Evolutionary conservation across 106 monocot genomes (phyloP).

Genomic region (Allium fistulosum): DNA sequence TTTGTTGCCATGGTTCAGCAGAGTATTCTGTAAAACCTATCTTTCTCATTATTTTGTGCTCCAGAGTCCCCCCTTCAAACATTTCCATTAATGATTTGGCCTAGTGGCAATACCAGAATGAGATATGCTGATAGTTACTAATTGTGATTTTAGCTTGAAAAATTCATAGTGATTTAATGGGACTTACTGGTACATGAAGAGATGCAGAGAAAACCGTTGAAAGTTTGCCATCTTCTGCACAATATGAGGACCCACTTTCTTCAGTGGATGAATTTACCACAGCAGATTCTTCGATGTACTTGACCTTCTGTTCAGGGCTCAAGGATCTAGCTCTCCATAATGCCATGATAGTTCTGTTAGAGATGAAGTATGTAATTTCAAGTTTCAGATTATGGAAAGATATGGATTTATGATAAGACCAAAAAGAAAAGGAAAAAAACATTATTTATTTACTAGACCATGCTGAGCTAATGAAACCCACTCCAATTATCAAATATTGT

Average conservation of each 20-base stretch:
- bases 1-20: conserved; percentile 43
- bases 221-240: conserved; percentile 53
- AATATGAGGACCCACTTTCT: conserved; percentile 47
- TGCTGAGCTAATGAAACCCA: background rate
- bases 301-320: conserved; percentile 65
- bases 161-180: background rate
- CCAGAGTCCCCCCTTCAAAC: conserved; percentile 55
- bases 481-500: background rate
- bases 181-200: conserved; percentile 45
- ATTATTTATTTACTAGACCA: no score
- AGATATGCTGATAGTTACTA: background rate
- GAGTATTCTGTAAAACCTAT: conserved; percentile 61
- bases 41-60: conserved; percentile 56
- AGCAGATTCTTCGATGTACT: conserved; percentile 65
- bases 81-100: conserved; percentile 51
- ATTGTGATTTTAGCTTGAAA: background rate
- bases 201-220: conserved; percentile 52
- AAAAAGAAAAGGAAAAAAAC: no score
- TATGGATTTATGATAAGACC: no score
- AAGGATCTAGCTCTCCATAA: conserved; percentile 72
- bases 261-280: conserved; percentile 28
- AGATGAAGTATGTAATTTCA: background rate
- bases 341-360: conserved; percentile 77
- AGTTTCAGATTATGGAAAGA: no score
- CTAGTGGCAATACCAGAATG: background rate